phyloP scores from a whole-genome alignment of 768 basidiomycete genomes.

The Daedaleopsis sinensis region DNA sequence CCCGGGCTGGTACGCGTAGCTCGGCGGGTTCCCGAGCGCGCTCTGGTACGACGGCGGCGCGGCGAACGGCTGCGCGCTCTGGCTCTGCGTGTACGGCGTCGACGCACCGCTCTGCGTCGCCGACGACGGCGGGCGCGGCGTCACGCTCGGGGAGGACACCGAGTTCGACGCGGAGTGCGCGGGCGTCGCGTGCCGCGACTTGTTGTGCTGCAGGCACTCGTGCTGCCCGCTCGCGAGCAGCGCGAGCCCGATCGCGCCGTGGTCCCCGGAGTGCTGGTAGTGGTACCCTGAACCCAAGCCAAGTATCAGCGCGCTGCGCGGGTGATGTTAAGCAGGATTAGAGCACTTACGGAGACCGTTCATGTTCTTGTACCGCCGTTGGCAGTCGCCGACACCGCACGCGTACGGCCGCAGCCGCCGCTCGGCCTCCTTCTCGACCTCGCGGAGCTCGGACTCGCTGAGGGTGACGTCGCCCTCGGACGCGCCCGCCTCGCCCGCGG shows the following conservation, averaged over 20 bases:
- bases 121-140: background rate
- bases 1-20: slow-evolving; percentile 13
- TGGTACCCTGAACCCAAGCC: slow-evolving; percentile 60
- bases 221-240: slow-evolving; percentile 79
- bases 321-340: background rate
- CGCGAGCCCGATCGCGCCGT: slow-evolving; percentile 86
- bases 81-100: background rate
- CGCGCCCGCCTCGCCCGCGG: slow-evolving; percentile 11
- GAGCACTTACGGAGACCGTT: slow-evolving; percentile 72
- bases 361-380: slow-evolving; percentile 97
- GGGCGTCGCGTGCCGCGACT: slow-evolving; percentile 29
- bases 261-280: slow-evolving; percentile 95
- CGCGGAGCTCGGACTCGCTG: slow-evolving; percentile 62
- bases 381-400: slow-evolving; percentile 86
- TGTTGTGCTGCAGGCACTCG: slow-evolving; percentile 46
- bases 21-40: slow-evolving; percentile 14
- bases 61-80: too few species aligned
- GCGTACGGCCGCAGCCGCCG: slow-evolving; percentile 81
- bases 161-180: slow-evolving; percentile 18
- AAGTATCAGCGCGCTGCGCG: slow-evolving; percentile 13
- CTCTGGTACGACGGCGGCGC: slow-evolving; percentile 13
- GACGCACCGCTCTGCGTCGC: background rate
- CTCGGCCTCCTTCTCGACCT: slow-evolving; percentile 86
- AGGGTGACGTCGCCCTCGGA: slow-evolving; percentile 38
- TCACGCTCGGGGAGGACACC: background rate